Evolutionary conservation across 805 yeast genomes (phyloP), one percentile per base, ranked within the genome.

Genomic region (Cyberlindnera bimundalis): DNA sequence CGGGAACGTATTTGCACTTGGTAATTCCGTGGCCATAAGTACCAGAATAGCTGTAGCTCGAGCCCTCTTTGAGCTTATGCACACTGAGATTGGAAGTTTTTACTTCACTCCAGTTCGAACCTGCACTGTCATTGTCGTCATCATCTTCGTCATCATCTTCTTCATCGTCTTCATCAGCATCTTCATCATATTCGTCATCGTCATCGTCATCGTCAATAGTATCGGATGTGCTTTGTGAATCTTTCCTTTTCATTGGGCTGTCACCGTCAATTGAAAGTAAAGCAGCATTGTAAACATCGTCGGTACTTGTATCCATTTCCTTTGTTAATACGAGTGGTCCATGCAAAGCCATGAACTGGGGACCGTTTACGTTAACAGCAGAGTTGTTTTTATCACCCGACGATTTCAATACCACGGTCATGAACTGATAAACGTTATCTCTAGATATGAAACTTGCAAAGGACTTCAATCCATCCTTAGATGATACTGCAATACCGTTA

Each of bases 391-490:
- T 31, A 11, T 47, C 52, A 14, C 48, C 50, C 5, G 53, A 48
- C 2, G 53, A 48, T 15, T 46, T 45, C 55, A 55, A 50, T 3
- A 55, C 41, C 2, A 48, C 48, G 15, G 48, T 48, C 8, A 93
- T 68, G 42, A 88, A 73, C 33, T 81, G 83, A 50, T 76, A 76
- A 0, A 95, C 82, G 7, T 79, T 62, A 58, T 91, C 96, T 42
- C 97, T 73, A 2, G 91, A 77, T 6, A 87, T 67, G 56, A 91
- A 89, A 40, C 95, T 86, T 12, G 96, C 96, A 68, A 91, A 90
- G 15, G 78, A 78, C 53, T 88, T 85, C 46, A 76, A 78, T 6
- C 46, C 55, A 57, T 52, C 31, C 12, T 45, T 53, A n/a, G 51
- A 35, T 9, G 37, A 32, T 1, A 57, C 35, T 4, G 55, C 75